Evolutionary conservation across 2,329 filamentous ascomycete species (phyloP).

Genomic region (Aspergillus ruber): DNA sequence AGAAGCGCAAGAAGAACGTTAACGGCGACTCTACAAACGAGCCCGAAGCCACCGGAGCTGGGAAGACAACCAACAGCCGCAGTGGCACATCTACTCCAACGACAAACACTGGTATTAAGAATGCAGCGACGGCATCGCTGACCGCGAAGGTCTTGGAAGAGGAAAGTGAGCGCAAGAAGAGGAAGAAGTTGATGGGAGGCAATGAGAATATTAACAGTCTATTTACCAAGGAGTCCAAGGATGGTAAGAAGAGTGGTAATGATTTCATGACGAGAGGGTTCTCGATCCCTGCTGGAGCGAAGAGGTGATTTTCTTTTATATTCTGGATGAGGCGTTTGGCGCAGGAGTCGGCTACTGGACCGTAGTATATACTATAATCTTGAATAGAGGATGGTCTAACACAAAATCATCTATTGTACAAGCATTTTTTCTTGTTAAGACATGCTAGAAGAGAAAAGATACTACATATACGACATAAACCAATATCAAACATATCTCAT

Average conservation of each 20-base stretch:
- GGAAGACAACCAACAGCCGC: slow-evolving; percentile 14
- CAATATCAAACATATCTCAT: background rate
- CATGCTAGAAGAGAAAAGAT: slow-evolving; percentile 1
- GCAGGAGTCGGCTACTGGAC: slow-evolving; percentile 8
- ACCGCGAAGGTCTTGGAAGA: slow-evolving; percentile 83
- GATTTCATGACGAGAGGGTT: slow-evolving; percentile 57
- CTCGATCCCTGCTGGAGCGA: slow-evolving; percentile 43
- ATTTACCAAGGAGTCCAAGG: slow-evolving; percentile 42
- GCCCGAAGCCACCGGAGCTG: slow-evolving; percentile 19
- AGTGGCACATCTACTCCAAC: slow-evolving; percentile 29
- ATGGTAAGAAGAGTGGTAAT: slow-evolving; percentile 38
- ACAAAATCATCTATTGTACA: slow-evolving; percentile 15
- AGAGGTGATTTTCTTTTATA: slow-evolving; percentile 21
- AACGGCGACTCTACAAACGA: slow-evolving; percentile 29
- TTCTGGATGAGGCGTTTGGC: slow-evolving; percentile 3
- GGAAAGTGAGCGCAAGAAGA: slow-evolving; percentile 74
- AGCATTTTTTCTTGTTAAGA: slow-evolving; percentile 6
- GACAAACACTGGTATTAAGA: slow-evolving; percentile 64
- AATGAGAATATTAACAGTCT: slow-evolving; percentile 52
- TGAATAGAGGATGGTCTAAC: background rate
- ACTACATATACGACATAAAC: background rate
- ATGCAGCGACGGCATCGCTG: slow-evolving; percentile 74
- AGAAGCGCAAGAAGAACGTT: slow-evolving; percentile 70
- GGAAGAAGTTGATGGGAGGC: slow-evolving; percentile 61
- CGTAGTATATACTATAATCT: background rate